Conservation (phyloP, 1,284 basidiomycete genomes). For the Exobasidium cylindrosporum region DNA sequence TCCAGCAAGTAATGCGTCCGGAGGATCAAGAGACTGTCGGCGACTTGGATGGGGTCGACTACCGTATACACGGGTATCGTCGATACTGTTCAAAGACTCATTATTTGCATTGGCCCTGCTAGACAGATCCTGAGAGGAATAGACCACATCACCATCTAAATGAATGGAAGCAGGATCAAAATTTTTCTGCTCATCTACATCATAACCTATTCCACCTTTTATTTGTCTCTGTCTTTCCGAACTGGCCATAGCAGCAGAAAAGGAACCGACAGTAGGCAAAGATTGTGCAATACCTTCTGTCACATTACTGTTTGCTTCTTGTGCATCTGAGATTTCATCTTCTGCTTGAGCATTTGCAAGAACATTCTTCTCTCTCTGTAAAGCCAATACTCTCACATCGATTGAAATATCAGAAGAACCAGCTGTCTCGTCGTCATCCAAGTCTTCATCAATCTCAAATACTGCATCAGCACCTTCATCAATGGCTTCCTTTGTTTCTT, state of each 20-base stretch:
- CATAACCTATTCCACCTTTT: neutral
- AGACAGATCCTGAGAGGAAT: no score
- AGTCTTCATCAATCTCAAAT: constrained; percentile 45
- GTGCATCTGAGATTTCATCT: neutral
- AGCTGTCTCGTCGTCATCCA: constrained; percentile 12
- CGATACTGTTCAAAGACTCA: no score
- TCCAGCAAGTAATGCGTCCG: neutral
- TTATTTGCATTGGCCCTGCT: no score
- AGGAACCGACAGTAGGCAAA: constrained; percentile 3
- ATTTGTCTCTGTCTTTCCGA: neutral
- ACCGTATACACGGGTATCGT: neutral
- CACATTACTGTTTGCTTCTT: neutral
- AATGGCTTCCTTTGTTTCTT: constrained; percentile 13
- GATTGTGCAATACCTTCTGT: constrained; percentile 4
- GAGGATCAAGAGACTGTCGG: neutral
- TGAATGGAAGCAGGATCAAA: constrained; percentile 45
- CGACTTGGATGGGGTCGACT: neutral
- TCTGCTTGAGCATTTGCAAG: neutral
- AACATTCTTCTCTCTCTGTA: neutral
- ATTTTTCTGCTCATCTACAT: constrained; percentile 1
- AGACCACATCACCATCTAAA: constrained; percentile 28
- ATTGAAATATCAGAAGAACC: neutral
- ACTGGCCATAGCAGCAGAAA: neutral
- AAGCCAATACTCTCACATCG: neutral
- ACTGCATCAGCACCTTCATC: constrained; percentile 22